These are phyloP conservation scores for Solanum piurae DNA, from an alignment of 257 asterid genomes.

Conservation along the genomic window DNA sequence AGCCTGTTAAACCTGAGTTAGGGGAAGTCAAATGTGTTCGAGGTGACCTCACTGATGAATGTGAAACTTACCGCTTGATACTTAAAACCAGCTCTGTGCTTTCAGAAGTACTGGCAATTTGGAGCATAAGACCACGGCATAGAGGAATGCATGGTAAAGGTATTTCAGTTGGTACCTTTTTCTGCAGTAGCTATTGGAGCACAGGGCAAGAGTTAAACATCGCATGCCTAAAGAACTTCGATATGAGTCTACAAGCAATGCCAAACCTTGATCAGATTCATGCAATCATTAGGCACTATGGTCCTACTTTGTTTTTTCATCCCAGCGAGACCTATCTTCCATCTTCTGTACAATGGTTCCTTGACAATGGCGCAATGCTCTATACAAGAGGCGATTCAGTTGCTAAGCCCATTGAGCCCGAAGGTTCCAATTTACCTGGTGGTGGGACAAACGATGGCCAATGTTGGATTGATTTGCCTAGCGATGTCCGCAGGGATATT, in stretches of 20 bases:
- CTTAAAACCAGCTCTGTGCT: constrained; percentile 26
- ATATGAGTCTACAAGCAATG: constrained; percentile 51
- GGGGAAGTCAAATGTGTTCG: constrained; percentile 66
- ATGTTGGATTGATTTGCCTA: constrained; percentile 81
- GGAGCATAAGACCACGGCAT: constrained; percentile 51
- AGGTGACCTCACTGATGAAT: constrained; percentile 54
- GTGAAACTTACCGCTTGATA: constrained; percentile 39
- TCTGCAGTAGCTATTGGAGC: constrained; percentile 33
- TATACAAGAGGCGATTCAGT: constrained; percentile 18
- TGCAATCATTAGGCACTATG: constrained; percentile 58
- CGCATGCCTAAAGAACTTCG: constrained; percentile 67
- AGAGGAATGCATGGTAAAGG: constrained; percentile 70
- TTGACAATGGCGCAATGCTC: constrained; percentile 60
- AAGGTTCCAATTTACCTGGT: constrained; percentile 64
- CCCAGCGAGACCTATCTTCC: constrained; percentile 73
- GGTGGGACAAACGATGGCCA: constrained; percentile 70
- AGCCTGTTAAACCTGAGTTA: constrained; percentile 49
- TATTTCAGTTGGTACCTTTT: constrained; percentile 62
- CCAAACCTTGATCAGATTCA: constrained; percentile 73
- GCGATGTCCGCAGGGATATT: constrained; percentile 28
- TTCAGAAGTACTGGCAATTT: constrained; percentile 33
- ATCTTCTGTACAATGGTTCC: constrained; percentile 87
- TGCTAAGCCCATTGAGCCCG: constrained; percentile 42
- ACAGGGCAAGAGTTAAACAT: constrained; percentile 33
- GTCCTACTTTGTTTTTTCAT: constrained; percentile 79